Base-by-base conservation (phyloP, 1,284 basidiomycete genomes). In the Stereum hirsutum region DNA sequence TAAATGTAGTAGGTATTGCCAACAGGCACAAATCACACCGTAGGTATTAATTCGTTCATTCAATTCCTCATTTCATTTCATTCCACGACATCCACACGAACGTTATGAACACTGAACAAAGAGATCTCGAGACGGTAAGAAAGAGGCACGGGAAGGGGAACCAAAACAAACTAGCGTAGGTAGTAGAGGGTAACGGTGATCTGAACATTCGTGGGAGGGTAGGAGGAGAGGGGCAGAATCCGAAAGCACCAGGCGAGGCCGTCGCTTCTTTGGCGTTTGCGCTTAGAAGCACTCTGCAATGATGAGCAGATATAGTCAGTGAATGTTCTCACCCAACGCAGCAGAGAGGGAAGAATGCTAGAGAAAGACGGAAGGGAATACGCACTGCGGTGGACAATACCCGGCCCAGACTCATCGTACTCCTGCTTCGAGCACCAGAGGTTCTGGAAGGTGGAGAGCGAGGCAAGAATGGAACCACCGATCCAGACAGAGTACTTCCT, bases 401-500 rank as follows among this genome's bases (percentile, higher is more conserved):
- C 82, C 46, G 86, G 87, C 45, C 87, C 88, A 44, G 77, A 79
- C 70, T 92, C 89, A 64, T 92, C 88, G 69, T 90, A 91, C 65
- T 88, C 85, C 61, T 92, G 86, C 75, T 93, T 93, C 52, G 86
- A 88, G 74, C 84, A 85, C 89, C 88, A 91, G 59, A 89, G 64
- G 60, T 84, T 85, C 75, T 96, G 92, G 91, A 97, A 97, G 53
- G 94, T 96, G 55, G 82, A 88, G 45, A 97, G 81, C 46, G 93
- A 96, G 27, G 93, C 91, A 48, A 96, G 75, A 64, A 97, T 97
- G 52, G 91, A 95, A 58, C 94, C 94, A 78, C 94, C 94, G 61
- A 98, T 97, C 94, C 93, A 98, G 69, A 96, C 94, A 42, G 88
- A 90, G 76, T 89, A 90, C 66, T 90, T 93, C 58, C 90, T 74